Percentiles rank a stretch among this genome's conserved stretches.
These are phyloP conservation scores for Lentithecium fluviatile DNA, from an alignment of 495 filamentous ascomycete species.

Conservation along the genomic window DNA sequence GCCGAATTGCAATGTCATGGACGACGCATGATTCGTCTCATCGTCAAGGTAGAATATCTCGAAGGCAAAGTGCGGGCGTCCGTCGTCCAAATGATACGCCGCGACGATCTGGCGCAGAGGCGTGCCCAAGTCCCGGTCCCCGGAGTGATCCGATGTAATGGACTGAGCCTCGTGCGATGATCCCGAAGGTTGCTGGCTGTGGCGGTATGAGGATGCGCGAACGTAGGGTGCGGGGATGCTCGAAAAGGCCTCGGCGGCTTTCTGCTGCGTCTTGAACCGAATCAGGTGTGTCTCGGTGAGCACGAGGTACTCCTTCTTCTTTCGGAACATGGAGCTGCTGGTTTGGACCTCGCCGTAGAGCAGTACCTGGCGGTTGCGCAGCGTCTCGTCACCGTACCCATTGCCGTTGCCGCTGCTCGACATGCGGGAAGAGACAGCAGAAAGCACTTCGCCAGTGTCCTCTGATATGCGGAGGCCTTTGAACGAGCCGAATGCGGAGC, in stretches of 20 bases:
- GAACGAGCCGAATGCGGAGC: slow-evolving; percentile 59
- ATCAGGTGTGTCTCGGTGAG: slow-evolving; percentile 80
- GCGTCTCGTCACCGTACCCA: slow-evolving; percentile 38
- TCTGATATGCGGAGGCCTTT: slow-evolving; percentile 53
- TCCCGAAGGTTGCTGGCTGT: slow-evolving; percentile 51
- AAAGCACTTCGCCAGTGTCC: slow-evolving; percentile 50
- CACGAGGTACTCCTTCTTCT: slow-evolving; percentile 88
- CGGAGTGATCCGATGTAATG: slow-evolving; percentile 45
- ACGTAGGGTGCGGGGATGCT: slow-evolving; percentile 23
- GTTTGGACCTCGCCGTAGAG: slow-evolving; percentile 78
- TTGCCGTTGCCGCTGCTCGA: slow-evolving; percentile 35
- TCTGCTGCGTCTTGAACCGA: slow-evolving; percentile 72
- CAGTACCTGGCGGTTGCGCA: slow-evolving; percentile 52
- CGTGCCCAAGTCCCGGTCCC: slow-evolving; percentile 57
- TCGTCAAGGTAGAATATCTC: slow-evolving; percentile 79
- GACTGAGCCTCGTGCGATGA: slow-evolving; percentile 63
- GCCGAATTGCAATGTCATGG: slow-evolving; percentile 67
- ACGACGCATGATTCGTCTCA: slow-evolving; percentile 58
- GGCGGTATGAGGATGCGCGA: slow-evolving; percentile 37
- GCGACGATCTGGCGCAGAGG: slow-evolving; percentile 73
- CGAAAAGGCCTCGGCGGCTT: slow-evolving; percentile 65
- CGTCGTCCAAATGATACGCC: slow-evolving; percentile 76
- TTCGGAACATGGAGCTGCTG: slow-evolving; percentile 74
- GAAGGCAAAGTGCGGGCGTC: slow-evolving; percentile 72
- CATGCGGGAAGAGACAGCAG: slow-evolving; percentile 38